phyloP scores from a whole-genome alignment of 1,139 yeast genomes.

The Yarrowia galli region DNA sequence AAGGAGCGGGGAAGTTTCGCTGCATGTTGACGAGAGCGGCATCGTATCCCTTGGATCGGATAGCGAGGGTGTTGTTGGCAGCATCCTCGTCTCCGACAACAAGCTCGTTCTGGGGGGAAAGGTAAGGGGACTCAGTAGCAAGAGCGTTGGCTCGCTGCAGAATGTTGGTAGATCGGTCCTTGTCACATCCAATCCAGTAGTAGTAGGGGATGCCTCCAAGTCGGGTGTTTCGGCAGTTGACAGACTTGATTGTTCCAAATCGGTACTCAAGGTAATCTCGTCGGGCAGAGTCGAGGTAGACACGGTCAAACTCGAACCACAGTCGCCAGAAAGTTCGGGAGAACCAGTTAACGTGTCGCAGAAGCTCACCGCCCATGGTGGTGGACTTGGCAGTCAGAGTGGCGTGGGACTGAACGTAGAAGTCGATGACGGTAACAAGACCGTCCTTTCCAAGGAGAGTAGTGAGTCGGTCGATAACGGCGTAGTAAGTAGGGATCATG shows the following conservation, averaged over 20 bases:
- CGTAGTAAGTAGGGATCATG: slow-evolving; percentile 84
- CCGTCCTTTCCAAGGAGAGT: slow-evolving; percentile 63
- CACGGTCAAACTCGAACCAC: slow-evolving; percentile 88
- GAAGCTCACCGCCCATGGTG: slow-evolving; percentile 74
- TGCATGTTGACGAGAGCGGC: slow-evolving; percentile 70
- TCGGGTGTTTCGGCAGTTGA: slow-evolving; percentile 67
- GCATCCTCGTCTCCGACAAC: slow-evolving; percentile 45
- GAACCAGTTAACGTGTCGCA: slow-evolving; percentile 78
- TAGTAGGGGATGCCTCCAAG: slow-evolving; percentile 82
- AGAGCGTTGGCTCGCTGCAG: slow-evolving; percentile 70
- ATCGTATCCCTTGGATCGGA: slow-evolving; percentile 72
- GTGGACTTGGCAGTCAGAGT: slow-evolving; percentile 73
- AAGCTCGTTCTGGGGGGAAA: slow-evolving; percentile 59
- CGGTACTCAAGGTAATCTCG: slow-evolving; percentile 82
- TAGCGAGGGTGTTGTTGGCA: slow-evolving; percentile 46
- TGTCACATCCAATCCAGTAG: slow-evolving; percentile 83
- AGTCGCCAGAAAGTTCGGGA: slow-evolving; percentile 82
- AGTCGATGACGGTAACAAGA: slow-evolving; percentile 74
- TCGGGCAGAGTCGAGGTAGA: slow-evolving; percentile 78
- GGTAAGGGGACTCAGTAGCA: slow-evolving; percentile 81
- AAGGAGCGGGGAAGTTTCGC: slow-evolving; percentile 77
- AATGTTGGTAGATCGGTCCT: slow-evolving; percentile 64
- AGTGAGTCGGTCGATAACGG: slow-evolving; percentile 76
- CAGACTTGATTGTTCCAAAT: slow-evolving; percentile 78
- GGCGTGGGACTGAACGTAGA: slow-evolving; percentile 75